Evolutionary conservation across 768 basidiomycete species (phyloP).

Genomic region (Trametes cinnabarina): DNA sequence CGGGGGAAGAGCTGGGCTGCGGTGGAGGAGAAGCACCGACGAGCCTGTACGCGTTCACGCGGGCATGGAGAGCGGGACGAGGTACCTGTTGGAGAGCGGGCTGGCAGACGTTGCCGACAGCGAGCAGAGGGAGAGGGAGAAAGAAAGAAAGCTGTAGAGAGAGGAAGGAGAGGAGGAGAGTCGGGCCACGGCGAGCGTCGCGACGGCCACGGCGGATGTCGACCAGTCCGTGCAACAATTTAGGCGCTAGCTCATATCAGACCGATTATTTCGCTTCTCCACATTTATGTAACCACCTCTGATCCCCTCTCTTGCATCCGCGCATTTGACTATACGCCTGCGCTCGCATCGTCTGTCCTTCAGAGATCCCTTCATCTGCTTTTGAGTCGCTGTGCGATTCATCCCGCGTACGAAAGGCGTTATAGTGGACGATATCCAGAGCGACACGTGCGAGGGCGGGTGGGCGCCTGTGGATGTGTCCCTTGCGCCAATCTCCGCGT

Average conservation of each 20-base stretch:
- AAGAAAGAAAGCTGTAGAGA: not conserved
- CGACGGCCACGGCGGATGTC: conserved; percentile 15
- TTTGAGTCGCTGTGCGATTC: not conserved
- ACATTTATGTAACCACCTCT: conserved; percentile 8
- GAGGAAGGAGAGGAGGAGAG: conserved; percentile 5
- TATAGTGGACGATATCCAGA: not conserved
- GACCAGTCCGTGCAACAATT: not conserved
- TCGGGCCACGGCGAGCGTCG: not conserved
- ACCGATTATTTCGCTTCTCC: conserved; percentile 8
- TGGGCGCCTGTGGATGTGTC: not conserved
- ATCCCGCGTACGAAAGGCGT: not conserved
- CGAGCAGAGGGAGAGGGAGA: conserved; percentile 1
- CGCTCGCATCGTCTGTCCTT: too few relatives aligned
- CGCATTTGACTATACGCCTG: too few relatives aligned
- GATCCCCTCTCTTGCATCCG: too few relatives aligned
- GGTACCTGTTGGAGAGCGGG: not conserved
- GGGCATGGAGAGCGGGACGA: not conserved
- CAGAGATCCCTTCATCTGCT: too few relatives aligned
- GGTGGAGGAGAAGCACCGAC: not conserved
- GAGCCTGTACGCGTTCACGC: not conserved
- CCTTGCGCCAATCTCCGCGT: conserved; percentile 12
- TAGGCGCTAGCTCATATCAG: conserved; percentile 16
- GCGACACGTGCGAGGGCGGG: not conserved
- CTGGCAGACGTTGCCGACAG: not conserved
- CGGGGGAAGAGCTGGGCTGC: not conserved